Percentiles rank a stretch among this genome's conserved stretches.
These are phyloP conservation scores for Zygoascus sp. DNA, from an alignment of 1,139 yeast genomes.

Conservation along the genomic window DNA sequence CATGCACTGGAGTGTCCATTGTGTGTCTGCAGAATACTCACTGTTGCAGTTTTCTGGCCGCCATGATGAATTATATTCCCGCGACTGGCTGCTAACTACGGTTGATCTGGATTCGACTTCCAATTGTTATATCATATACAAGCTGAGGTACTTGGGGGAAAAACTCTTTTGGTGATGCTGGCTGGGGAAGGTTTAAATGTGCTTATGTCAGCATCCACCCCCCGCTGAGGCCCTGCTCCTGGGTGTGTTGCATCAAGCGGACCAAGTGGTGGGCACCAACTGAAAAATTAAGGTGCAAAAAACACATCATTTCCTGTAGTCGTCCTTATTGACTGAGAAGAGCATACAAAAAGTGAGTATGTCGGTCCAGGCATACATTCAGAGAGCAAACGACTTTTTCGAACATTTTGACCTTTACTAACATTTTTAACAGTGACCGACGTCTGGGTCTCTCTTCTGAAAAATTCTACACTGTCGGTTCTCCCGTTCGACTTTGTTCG, in stretches of 20 bases:
- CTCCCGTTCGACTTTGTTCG: constrained; percentile 84
- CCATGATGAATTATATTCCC: constrained; percentile 39
- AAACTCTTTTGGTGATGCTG: neutral
- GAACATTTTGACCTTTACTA: no score
- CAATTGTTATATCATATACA: constrained; percentile 2
- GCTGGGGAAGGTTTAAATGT: neutral
- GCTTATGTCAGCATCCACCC: neutral
- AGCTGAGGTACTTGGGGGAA: neutral
- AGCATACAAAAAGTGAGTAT: no score
- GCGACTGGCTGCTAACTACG: neutral
- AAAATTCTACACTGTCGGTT: constrained; percentile 78
- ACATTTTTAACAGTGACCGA: neutral
- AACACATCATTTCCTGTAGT: no score
- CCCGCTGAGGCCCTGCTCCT: no score
- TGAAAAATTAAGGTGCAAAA: no score
- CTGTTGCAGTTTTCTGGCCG: constrained; percentile 64
- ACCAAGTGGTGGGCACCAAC: no score
- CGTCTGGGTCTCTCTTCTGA: constrained; percentile 69
- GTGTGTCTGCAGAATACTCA: no score
- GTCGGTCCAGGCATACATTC: no score
- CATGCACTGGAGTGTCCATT: no score
- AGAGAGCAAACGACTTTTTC: no score
- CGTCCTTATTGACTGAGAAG: no score
- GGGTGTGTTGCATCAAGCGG: no score
- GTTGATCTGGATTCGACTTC: neutral